A percentile compares a stretch with the other conserved stretches of the same genome.
Evolutionary conservation across 139 green algal genomes (phyloP).

Genomic region (Ettlia oleoabundans): DNA sequence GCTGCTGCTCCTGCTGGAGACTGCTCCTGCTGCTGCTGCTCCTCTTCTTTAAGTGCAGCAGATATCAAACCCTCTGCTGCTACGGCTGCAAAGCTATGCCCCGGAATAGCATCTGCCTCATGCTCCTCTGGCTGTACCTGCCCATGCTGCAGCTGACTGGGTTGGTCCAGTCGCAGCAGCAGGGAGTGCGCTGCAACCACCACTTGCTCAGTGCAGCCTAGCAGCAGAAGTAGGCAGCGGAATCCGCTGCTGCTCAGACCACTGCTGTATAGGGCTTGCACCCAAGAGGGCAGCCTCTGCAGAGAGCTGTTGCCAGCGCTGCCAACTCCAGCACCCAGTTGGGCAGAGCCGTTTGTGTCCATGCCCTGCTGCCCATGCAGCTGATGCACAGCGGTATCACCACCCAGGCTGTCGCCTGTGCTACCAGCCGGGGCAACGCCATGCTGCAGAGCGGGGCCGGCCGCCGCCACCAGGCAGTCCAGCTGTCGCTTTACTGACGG

Average conservation of each 20-base stretch:
- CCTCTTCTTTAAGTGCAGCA: slow-evolving; percentile 12
- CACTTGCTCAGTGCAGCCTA: slow-evolving; percentile 31
- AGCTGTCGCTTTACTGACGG: slow-evolving; percentile 50
- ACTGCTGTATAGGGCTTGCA: background rate
- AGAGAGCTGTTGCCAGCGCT: background rate
- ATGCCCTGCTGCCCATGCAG: no score
- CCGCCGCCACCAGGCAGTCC: slow-evolving; percentile 1
- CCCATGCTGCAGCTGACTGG: background rate
- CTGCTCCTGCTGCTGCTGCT: background rate
- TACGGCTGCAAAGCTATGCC: background rate
- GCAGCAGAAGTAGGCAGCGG: slow-evolving; percentile 31
- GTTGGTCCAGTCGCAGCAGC: slow-evolving; percentile 32
- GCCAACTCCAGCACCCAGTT: no score
- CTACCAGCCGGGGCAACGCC: no score
- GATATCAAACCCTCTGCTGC: background rate
- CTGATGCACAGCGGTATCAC: no score
- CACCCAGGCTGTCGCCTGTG: no score
- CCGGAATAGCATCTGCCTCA: background rate
- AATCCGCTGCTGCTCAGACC: background rate
- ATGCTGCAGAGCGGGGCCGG: background rate
- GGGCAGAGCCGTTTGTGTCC: no score
- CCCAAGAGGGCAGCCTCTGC: background rate
- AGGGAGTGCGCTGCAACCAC: slow-evolving; percentile 46
- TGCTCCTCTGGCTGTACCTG: background rate
- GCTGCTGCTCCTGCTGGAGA: no score